Percentiles rank a stretch among this genome's conserved stretches.
These are phyloP conservation scores for Juncus inflexus DNA, from an alignment of 176 grass and related monocot genomes.

Conservation along the genomic window DNA sequence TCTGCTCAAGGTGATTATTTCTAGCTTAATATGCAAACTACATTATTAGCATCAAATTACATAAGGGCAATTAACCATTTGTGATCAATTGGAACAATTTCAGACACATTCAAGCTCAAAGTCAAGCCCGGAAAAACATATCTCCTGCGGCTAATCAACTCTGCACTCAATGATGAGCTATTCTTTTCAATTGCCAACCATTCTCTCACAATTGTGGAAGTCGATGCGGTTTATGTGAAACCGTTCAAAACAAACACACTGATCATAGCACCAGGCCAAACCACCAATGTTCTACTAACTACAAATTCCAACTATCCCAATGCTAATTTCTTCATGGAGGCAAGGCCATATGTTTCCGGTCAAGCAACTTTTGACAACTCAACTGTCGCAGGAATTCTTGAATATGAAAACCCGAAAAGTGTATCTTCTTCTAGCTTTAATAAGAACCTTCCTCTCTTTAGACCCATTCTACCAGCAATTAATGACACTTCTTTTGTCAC, in stretches of 20 bases:
- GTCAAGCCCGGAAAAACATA: conserved; percentile 49
- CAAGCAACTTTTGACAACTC: conserved; percentile 81
- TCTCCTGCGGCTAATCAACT: conserved; percentile 72
- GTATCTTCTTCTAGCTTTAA: conserved; percentile 9
- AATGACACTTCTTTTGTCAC: conserved; percentile 57
- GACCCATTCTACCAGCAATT: conserved; percentile 39
- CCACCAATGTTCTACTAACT: conserved; percentile 65
- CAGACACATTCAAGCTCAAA: conserved; percentile 48
- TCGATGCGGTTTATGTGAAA: conserved; percentile 71
- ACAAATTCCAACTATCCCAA: neutral
- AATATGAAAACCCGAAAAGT: conserved; percentile 36
- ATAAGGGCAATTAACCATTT: too few species aligned
- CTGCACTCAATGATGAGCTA: conserved; percentile 78
- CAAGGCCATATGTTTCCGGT: conserved; percentile 45
- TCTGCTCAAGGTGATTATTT: conserved; percentile 34
- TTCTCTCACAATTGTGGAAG: conserved; percentile 69
- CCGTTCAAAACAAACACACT: conserved; percentile 43
- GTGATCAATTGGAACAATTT: neutral
- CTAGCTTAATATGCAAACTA: too few species aligned
- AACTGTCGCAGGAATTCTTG: conserved; percentile 53
- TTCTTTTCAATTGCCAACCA: conserved; percentile 76
- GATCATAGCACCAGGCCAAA: conserved; percentile 59
- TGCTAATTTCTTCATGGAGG: conserved; percentile 45
- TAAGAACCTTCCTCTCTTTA: conserved; percentile 30
- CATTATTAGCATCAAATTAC: too few species aligned